Evolutionary conservation across 495 filamentous ascomycete genomes (phyloP), one percentile per base, ranked within the genome.

Genomic region (Lasiosphaeria miniovina): DNA sequence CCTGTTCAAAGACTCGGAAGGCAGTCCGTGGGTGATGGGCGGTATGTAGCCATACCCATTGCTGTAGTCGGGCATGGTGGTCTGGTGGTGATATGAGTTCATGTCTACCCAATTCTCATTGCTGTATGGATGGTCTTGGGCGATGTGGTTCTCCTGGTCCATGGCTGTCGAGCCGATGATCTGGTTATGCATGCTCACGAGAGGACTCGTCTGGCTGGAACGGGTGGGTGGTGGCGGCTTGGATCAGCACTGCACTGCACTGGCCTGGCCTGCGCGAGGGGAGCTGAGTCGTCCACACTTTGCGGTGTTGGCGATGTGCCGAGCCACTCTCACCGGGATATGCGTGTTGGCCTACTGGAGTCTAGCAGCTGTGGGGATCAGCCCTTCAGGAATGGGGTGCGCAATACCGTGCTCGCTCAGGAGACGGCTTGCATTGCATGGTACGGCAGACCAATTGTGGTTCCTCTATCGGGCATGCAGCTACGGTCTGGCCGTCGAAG

Each of bases 71-170:
- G 74, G 61, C 75, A 81, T 77, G 7, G 75, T 74, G 57, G 76
- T 79, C 61, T 74, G 72, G 31, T 69, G 70, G 57, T 80, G 79
- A 46, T 75, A 71, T 35, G 68, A 62, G 58, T 64, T 77, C 71
- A 80, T 78, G 60, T 78, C 74, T 58, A 73, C 76, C 77, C 78
- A 80, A 62, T 61, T 71, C 48, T 76, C 73, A 67, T 68, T 71
- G 43, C 67, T 49, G 49, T 64, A 69, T 14, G 65, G 59, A 67
- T 71, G 75, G 64, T 79, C 76, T 49, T 75, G 77, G 55, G 76
- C 68, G 58, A 78, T 54, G 64, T 77, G 75, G 67, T 68, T 73
- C 67, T 79, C 77, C 64, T 76, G 78, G 66, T 75, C 77, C 70
- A 79, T 74, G 65, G 71, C 75, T 59, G 71, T 73, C 59, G 76